These are phyloP conservation scores for Colletotrichum neosansevieriae DNA, from an alignment of 2,329 filamentous ascomycete genomes.

Conservation along the genomic window DNA sequence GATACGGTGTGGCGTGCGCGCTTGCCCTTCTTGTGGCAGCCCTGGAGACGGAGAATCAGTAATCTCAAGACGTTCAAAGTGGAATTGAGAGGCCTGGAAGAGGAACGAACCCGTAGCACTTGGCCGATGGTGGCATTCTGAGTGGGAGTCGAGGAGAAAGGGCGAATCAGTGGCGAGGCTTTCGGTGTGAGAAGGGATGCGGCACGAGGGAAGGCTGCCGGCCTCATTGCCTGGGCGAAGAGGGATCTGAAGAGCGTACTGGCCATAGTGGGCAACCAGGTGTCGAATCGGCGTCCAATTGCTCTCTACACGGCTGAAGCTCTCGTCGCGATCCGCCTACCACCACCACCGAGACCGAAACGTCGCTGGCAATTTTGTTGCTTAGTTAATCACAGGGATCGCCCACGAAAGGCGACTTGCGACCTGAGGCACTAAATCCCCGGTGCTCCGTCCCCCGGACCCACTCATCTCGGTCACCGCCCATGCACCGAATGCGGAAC, in stretches of 20 bases:
- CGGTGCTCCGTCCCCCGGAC: conserved; percentile 30
- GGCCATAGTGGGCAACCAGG: conserved; percentile 44
- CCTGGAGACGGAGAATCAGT: conserved; percentile 54
- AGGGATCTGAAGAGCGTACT: conserved; percentile 51
- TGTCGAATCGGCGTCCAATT: conserved; percentile 20
- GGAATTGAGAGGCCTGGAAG: background rate
- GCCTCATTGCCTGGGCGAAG: conserved; percentile 47
- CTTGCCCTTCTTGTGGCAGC: conserved; percentile 80
- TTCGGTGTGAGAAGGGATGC: conserved; percentile 38
- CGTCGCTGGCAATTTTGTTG: conserved; percentile 19
- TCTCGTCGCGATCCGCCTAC: conserved; percentile 12
- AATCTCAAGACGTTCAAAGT: background rate
- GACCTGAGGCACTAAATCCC: conserved; percentile 7
- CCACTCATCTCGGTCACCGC: conserved; percentile 27
- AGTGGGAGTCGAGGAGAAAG: conserved; percentile 70
- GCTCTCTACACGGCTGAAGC: conserved; percentile 17
- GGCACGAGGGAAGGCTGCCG: conserved; percentile 38
- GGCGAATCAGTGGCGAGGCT: conserved; percentile 47
- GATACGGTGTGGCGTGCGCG: conserved; percentile 88
- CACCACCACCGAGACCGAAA: background rate
- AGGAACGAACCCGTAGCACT: conserved; percentile 67
- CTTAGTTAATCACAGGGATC: conserved; percentile 22
- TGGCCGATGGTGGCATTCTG: conserved; percentile 78
- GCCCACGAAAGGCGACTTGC: accelerated
- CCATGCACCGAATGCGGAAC: conserved; percentile 13